phyloP scores from a whole-genome alignment of 495 filamentous ascomycete genomes.

The Rhypophila decipiens region DNA sequence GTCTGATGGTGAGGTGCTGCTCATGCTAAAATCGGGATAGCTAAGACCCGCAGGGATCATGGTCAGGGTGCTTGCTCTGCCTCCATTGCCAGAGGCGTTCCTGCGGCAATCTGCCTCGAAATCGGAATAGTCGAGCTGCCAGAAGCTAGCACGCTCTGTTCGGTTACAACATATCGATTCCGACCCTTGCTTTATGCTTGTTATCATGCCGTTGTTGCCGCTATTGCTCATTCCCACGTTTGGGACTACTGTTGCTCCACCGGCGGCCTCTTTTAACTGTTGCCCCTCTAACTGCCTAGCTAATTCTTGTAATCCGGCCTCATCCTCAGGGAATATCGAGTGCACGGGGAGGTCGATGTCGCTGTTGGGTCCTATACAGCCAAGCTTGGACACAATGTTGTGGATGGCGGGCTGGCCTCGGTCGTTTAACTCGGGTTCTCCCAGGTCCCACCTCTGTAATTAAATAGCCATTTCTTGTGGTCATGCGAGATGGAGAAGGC shows the following conservation, averaged over 20 bases:
- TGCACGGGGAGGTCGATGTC: slow-evolving; percentile 49
- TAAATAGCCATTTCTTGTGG: too few relatives aligned
- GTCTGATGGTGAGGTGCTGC: slow-evolving; percentile 25
- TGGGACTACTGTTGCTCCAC: slow-evolving; percentile 21
- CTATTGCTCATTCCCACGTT: too few relatives aligned
- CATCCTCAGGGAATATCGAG: slow-evolving; percentile 48
- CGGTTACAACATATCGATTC: slow-evolving; percentile 26
- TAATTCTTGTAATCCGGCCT: slow-evolving; percentile 44
- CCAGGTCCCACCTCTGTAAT: slow-evolving; percentile 49
- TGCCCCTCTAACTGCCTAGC: slow-evolving; percentile 41
- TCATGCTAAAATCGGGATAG: slow-evolving; percentile 40
- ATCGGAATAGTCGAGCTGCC: slow-evolving; percentile 46
- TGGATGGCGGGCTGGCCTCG: slow-evolving; percentile 50
- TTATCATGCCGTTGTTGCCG: slow-evolving; percentile 11
- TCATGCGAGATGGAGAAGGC: slow-evolving; percentile 45
- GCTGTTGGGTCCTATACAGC: slow-evolving; percentile 48
- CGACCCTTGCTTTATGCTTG: slow-evolving; percentile 28
- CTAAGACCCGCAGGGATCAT: slow-evolving; percentile 41
- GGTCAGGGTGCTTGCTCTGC: slow-evolving; percentile 24
- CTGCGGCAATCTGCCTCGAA: slow-evolving; percentile 44
- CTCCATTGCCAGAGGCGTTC: slow-evolving; percentile 27
- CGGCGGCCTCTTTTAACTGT: slow-evolving; percentile 21
- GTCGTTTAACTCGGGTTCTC: slow-evolving; percentile 51
- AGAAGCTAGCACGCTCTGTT: slow-evolving; percentile 45
- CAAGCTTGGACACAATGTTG: slow-evolving; percentile 50